phyloP scores from a whole-genome alignment of 2,329 filamentous ascomycete species.

The Aureobasidium sp. region DNA sequence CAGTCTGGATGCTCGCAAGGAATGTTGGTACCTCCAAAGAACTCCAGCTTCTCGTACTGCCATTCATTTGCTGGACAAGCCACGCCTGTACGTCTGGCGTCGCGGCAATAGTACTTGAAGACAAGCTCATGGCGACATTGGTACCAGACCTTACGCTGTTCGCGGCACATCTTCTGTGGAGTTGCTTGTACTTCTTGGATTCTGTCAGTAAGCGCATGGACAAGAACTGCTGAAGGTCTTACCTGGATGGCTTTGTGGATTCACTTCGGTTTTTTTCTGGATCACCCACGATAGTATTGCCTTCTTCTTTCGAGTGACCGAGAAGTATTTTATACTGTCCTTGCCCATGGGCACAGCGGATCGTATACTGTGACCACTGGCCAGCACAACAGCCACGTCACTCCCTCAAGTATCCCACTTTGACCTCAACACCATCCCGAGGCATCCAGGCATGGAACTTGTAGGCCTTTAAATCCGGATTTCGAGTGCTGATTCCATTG shows the following conservation, averaged over 20 bases:
- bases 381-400: background rate
- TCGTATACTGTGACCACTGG: background rate
- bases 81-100: background rate
- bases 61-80: background rate
- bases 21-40: background rate
- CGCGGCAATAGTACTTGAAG: background rate
- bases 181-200: background rate
- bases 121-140: background rate
- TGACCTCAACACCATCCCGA: background rate
- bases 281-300: background rate
- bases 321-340: background rate
- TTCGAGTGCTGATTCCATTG: slow-evolving; percentile 6
- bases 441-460: slow-evolving; percentile 11
- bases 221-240: background rate
- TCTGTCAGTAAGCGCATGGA: background rate
- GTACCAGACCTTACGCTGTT: slow-evolving; percentile 3
- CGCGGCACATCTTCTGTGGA: background rate
- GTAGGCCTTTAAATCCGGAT: slow-evolving; percentile 5
- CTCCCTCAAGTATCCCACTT: slow-evolving; percentile 1
- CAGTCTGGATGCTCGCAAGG: slow-evolving; percentile 9
- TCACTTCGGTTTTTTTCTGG: background rate
- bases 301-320: background rate
- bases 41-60: slow-evolving; percentile 2
- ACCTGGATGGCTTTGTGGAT: background rate
- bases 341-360: background rate